Conservation (phyloP, 2,329 filamentous ascomycete genomes). For the Nothophaeocryptopus gaeumannii region DNA sequence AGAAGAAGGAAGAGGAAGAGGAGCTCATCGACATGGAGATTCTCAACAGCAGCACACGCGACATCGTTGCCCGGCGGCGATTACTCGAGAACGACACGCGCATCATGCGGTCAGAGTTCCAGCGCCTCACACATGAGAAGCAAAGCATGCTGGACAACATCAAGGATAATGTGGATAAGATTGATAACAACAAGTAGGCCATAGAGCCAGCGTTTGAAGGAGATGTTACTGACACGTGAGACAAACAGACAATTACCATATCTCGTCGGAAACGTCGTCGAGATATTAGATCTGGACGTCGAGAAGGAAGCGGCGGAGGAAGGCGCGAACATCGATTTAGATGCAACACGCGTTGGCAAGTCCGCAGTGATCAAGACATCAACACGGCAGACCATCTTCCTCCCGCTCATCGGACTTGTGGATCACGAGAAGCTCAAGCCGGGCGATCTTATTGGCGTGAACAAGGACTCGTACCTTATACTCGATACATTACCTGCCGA, state of each 20-base stretch:
- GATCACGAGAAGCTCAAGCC: slow-evolving; percentile 94
- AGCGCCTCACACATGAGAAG: slow-evolving; percentile 92
- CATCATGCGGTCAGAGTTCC: slow-evolving; percentile 97
- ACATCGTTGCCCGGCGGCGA: slow-evolving; percentile 86
- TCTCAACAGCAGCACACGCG: slow-evolving; percentile 85
- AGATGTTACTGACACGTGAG: slow-evolving; percentile 4
- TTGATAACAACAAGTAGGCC: slow-evolving; percentile 90
- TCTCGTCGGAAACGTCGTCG: slow-evolving; percentile 96
- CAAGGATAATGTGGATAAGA: slow-evolving; percentile 98
- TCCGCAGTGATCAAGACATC: slow-evolving; percentile 99
- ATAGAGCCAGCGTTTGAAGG: not conserved
- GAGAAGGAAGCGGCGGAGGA: slow-evolving; percentile 95
- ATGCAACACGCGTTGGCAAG: slow-evolving; percentile 94
- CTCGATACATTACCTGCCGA: slow-evolving; percentile 95
- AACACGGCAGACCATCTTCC: slow-evolving; percentile 95
- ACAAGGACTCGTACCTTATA: slow-evolving; percentile 98
- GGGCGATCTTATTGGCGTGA: slow-evolving; percentile 93
- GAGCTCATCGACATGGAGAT: slow-evolving; percentile 91
- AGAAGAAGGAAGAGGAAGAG: slow-evolving; percentile 66
- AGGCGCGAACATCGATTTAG: slow-evolving; percentile 96
- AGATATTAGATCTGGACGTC: slow-evolving; percentile 93
- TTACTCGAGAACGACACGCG: slow-evolving; percentile 95
- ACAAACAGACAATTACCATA: slow-evolving; percentile 83
- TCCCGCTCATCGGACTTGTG: slow-evolving; percentile 93
- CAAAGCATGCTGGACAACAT: slow-evolving; percentile 96